A percentile compares a stretch with the other conserved stretches of the same genome.
Conservation (phyloP, 2,329 filamentous ascomycete species). For the Ciborinia camelliae region DNA sequence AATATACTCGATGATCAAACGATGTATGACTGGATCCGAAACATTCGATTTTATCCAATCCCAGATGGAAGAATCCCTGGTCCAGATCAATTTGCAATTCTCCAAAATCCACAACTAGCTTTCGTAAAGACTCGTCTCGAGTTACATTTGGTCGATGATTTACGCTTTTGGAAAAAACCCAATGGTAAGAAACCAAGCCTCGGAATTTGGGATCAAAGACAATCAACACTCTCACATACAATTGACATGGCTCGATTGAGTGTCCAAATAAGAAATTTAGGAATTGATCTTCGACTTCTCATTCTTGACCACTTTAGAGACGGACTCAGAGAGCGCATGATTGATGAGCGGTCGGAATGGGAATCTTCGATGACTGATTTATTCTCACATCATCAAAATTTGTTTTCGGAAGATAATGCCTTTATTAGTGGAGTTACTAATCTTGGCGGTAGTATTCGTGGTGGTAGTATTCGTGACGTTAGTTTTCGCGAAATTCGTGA, state of each 20-base stretch:
- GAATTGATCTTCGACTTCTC: rapidly evolving
- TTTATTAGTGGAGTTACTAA: too few relatives aligned
- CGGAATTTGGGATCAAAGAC: too few relatives aligned
- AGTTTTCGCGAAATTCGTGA: too few relatives aligned
- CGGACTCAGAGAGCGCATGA: background rate
- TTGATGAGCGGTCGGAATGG: background rate
- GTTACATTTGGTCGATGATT: too few relatives aligned
- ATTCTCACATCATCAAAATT: background rate
- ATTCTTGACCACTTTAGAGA: background rate
- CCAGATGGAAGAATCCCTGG: constrained; percentile 30
- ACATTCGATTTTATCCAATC: constrained; percentile 45
- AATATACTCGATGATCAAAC: constrained; percentile 55
- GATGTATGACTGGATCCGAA: constrained; percentile 59
- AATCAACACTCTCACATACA: too few relatives aligned
- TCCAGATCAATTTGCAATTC: constrained; percentile 47
- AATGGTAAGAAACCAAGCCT: too few relatives aligned
- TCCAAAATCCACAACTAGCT: constrained; percentile 47
- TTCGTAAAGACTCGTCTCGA: constrained; percentile 38
- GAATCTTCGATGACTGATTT: background rate
- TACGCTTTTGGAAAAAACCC: too few relatives aligned
- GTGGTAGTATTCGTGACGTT: too few relatives aligned
- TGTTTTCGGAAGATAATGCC: too few relatives aligned
- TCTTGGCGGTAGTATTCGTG: too few relatives aligned
- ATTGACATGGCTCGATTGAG: too few relatives aligned
- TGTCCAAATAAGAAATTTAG: rapidly evolving